Percentiles rank a stretch among this genome's conserved stretches.
Conservation (phyloP, 257 asterid species). For the Cinchona pubescens region DNA sequence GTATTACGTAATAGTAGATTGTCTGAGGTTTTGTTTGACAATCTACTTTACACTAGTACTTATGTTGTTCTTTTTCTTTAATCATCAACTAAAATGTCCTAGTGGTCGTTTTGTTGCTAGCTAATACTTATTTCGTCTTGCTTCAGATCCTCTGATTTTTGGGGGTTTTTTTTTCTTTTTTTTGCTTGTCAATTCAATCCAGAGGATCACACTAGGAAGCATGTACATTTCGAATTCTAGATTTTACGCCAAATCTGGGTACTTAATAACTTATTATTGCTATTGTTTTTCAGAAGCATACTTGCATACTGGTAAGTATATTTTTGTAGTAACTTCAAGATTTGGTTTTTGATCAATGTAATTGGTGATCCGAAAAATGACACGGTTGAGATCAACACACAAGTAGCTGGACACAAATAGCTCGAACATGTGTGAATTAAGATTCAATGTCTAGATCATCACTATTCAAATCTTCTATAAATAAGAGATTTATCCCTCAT, state of each 20-base stretch:
- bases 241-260: background rate
- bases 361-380: no score
- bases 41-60: background rate
- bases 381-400: no score
- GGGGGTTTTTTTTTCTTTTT: background rate
- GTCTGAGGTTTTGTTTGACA: conserved; percentile 26
- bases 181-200: conserved; percentile 4
- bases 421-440: no score
- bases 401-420: no score
- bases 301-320: background rate
- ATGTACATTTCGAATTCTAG: background rate
- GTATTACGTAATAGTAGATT: background rate
- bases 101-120: no score
- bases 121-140: background rate
- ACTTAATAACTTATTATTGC: background rate
- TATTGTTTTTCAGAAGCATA: background rate
- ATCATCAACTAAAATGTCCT: background rate
- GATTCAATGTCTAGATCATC: no score
- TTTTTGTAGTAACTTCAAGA: background rate
- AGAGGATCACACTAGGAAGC: conserved; percentile 6
- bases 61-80: background rate
- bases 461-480: no score
- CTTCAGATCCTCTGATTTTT: conserved; percentile 6
- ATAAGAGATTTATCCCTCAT: no score
- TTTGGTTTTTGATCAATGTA: background rate